Evolutionary conservation across 352 stramenopile genomes (phyloP).

Genomic region (Peronospora belbahrii): DNA sequence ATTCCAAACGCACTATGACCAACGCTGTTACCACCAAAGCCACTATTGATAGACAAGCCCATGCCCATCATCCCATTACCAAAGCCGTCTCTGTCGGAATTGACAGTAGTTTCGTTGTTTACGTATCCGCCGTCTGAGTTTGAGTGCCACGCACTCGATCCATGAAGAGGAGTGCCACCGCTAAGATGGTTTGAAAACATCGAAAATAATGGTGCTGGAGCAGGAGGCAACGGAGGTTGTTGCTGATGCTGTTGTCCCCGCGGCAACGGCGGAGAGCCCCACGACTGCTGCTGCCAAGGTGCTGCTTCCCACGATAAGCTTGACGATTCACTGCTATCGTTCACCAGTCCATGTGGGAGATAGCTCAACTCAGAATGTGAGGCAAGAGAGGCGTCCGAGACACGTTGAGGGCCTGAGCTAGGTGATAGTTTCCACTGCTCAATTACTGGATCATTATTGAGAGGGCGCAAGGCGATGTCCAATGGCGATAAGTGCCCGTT

Average conservation of each 20-base stretch:
- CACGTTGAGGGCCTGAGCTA: conserved; percentile 34
- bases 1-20: conserved; percentile 29
- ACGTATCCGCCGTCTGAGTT: conserved; percentile 15
- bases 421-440: conserved; percentile 78
- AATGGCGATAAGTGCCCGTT: conserved; percentile 49
- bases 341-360: conserved; percentile 33
- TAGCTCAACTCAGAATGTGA: conserved; percentile 41
- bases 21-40: conserved; percentile 21
- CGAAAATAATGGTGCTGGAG: conserved; percentile 46
- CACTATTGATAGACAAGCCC: conserved; percentile 28
- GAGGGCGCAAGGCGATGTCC: conserved; percentile 38
- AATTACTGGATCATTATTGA: conserved; percentile 58
- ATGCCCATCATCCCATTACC: conserved; percentile 42
- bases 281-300: conserved; percentile 49
- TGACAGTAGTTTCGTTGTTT: conserved; percentile 9
- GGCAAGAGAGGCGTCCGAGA: conserved; percentile 34
- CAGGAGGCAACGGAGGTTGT: conserved; percentile 30
- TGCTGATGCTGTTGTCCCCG: conserved; percentile 25
- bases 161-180: conserved; percentile 20
- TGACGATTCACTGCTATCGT: conserved; percentile 22
- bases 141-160: conserved; percentile 27
- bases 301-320: conserved; percentile 45
- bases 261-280: conserved; percentile 35
- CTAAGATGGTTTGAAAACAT: conserved; percentile 44
- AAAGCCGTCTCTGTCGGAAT: conserved; percentile 32